phyloP scores from a whole-genome alignment of 805 yeast genomes.

The Candida piceae region DNA sequence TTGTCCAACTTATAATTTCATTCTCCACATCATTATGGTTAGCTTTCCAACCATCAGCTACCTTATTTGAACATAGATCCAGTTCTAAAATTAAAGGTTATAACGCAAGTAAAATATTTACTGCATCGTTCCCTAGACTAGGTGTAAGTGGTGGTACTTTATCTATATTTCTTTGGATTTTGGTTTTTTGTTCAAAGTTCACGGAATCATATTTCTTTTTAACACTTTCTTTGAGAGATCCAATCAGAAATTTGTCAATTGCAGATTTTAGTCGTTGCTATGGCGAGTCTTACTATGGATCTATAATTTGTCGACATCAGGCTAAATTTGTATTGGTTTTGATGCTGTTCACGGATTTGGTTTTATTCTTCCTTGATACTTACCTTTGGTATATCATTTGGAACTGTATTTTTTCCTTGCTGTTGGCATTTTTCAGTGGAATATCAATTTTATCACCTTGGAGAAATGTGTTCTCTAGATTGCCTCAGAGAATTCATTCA shows the following conservation, averaged over 20 bases:
- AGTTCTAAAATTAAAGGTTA: conserved; percentile 20
- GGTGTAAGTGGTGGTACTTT: conserved; percentile 34
- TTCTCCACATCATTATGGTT: conserved; percentile 38
- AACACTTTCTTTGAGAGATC: conserved; percentile 48
- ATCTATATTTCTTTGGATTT: conserved; percentile 43
- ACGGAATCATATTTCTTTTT: conserved; percentile 49
- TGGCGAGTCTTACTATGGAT: conserved; percentile 39
- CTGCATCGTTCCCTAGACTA: conserved; percentile 39
- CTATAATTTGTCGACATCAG: conserved; percentile 38
- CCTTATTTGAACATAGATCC: conserved; percentile 25
- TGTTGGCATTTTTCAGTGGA: conserved; percentile 59
- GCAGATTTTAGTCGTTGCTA: conserved; percentile 40
- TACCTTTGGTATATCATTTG: conserved; percentile 55
- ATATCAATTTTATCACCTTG: conserved; percentile 98
- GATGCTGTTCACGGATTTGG: conserved; percentile 40
- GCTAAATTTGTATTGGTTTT: conserved; percentile 36
- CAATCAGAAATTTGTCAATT: conserved; percentile 41
- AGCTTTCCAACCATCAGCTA: conserved; percentile 34
- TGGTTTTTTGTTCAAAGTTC: conserved; percentile 45
- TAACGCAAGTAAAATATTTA: conserved; percentile 36
- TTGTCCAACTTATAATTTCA: conserved; percentile 39
- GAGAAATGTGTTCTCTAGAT: conserved; percentile 97
- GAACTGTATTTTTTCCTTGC: conserved; percentile 46
- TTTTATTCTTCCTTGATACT: conserved; percentile 49
- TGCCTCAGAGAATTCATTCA: conserved; percentile 98